phyloP scores from a whole-genome alignment of 1,139 yeast species.

The Ogataea hybrid region DNA sequence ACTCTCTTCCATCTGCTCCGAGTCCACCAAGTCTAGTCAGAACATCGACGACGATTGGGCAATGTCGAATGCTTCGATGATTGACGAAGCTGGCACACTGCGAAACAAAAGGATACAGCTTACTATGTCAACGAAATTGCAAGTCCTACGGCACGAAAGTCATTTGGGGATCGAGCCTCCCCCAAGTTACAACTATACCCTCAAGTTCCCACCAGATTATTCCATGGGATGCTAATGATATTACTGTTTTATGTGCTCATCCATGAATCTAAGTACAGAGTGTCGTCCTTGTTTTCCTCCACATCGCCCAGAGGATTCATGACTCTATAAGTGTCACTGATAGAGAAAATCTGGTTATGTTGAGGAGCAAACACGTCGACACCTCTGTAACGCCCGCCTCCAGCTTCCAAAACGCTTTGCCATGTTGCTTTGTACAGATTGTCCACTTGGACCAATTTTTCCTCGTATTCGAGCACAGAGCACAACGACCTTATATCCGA shows the following conservation, averaged over 20 bases:
- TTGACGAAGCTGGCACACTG: slow-evolving; percentile 14
- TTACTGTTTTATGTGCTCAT: slow-evolving; percentile 19
- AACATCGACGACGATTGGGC: slow-evolving; percentile 21
- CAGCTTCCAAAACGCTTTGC: slow-evolving; percentile 60
- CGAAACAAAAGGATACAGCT: slow-evolving; percentile 23
- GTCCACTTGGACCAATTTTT: slow-evolving; percentile 64
- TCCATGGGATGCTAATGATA: slow-evolving; percentile 3
- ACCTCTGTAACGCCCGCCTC: slow-evolving; percentile 43
- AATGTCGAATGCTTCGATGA: slow-evolving; percentile 17
- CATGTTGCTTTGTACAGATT: slow-evolving; percentile 48
- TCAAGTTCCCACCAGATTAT: slow-evolving; percentile 23
- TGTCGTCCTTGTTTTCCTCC: slow-evolving; percentile 11
- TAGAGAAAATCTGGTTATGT: slow-evolving; percentile 27
- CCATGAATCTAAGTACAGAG: slow-evolving; percentile 29
- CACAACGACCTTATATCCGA: slow-evolving; percentile 80
- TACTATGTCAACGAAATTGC: slow-evolving; percentile 20
- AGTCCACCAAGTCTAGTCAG: neutral
- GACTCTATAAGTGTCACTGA: slow-evolving; percentile 32
- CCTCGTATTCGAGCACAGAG: slow-evolving; percentile 86
- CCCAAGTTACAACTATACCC: slow-evolving; percentile 14
- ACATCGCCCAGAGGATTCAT: slow-evolving; percentile 19
- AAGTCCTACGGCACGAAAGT: slow-evolving; percentile 21
- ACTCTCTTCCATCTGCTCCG: neutral
- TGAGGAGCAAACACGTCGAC: slow-evolving; percentile 28
- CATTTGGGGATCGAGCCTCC: slow-evolving; percentile 22